Percentiles rank a stretch among this genome's conserved stretches.
Evolutionary conservation across 768 basidiomycete species (phyloP).

Genomic region (Amanita subjunquillea): DNA sequence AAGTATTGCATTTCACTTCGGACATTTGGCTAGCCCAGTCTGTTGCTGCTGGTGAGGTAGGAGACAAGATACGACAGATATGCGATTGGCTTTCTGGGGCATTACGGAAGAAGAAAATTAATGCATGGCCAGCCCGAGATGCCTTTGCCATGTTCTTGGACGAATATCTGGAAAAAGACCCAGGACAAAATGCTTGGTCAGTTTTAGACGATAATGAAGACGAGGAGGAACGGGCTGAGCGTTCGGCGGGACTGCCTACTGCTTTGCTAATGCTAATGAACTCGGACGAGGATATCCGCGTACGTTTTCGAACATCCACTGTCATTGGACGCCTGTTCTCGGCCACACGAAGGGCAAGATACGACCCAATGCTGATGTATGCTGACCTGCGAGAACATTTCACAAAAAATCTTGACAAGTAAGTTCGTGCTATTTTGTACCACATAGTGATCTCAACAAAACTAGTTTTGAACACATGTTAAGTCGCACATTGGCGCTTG

Average conservation of each 20-base stretch:
- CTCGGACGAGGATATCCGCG: conserved; percentile 70
- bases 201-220: conserved; percentile 19
- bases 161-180: conserved; percentile 50
- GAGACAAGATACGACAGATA: conserved; percentile 35
- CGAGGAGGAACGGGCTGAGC: conserved; percentile 9
- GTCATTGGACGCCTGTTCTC: conserved; percentile 51
- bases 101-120: conserved; percentile 28
- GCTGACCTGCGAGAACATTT: conserved; percentile 32
- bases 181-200: conserved; percentile 39
- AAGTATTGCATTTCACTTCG: conserved; percentile 55
- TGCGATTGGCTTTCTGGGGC: conserved; percentile 43
- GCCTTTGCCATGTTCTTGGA: conserved; percentile 55
- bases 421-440: conserved; percentile 15
- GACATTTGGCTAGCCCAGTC: conserved; percentile 40
- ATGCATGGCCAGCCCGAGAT: conserved; percentile 64
- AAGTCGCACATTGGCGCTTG: conserved; percentile 59
- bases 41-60: conserved; percentile 23
- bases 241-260: conserved; percentile 22
- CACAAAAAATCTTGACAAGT: conserved; percentile 38
- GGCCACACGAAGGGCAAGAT: conserved; percentile 25
- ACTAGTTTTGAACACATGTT: conserved; percentile 66
- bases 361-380: conserved; percentile 32
- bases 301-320: conserved; percentile 68
- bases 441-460: not conserved
- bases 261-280: conserved; percentile 41